Base-by-base conservation (phyloP, 345 rosid species). In the Heritiera fomes region DNA sequence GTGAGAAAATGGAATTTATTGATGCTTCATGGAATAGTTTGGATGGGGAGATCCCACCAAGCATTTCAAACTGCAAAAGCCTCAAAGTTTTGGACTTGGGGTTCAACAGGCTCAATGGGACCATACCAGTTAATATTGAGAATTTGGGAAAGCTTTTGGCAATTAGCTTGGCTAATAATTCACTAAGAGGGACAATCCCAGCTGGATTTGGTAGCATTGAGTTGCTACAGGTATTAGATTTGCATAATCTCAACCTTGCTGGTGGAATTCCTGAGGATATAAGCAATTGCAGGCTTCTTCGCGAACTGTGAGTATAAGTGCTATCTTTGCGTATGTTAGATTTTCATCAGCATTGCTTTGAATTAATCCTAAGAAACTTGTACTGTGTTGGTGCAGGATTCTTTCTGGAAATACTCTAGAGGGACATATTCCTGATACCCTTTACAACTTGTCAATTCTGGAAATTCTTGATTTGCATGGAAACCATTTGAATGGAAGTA, bases 1-100 rank as follows among this genome's bases (percentile, higher is more conserved):
- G 91, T 56, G 85, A 80, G 65, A 78, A 88, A 28, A 85, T 92
- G 73, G 88, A 94, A 84, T n/a, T 87, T 80, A 75, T 96, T 40
- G 98, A 94, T 91, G 91, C 86, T 79, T 94, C 99, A 7, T 82
- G 87, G 85, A 96, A 94, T 86, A 80, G 74, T 73, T 83, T 96
- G 75, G 80, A 80, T 4, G 97, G 97, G 18, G 87, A 59, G 77
- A 89, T 96, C 46, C 92, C 98, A 58, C 8, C 59, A 15, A 88
- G 89, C 88, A 85, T 96, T 78, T 72, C 84, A 45, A 84, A 82
- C 46, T 96, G 99, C 80, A 88, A 77, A 83, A 88, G 83, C 87
- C 97, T 96, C 85, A 85, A 84, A 82, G 81, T 94, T 87, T 75
- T 96, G 65, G 91, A 94, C 79, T 82, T 96, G 84, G 97, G 92